Percentiles rank a stretch among this genome's conserved stretches.
These are phyloP conservation scores for Solanum verrucosum DNA, from an alignment of 257 asterid species.

Conservation along the genomic window DNA sequence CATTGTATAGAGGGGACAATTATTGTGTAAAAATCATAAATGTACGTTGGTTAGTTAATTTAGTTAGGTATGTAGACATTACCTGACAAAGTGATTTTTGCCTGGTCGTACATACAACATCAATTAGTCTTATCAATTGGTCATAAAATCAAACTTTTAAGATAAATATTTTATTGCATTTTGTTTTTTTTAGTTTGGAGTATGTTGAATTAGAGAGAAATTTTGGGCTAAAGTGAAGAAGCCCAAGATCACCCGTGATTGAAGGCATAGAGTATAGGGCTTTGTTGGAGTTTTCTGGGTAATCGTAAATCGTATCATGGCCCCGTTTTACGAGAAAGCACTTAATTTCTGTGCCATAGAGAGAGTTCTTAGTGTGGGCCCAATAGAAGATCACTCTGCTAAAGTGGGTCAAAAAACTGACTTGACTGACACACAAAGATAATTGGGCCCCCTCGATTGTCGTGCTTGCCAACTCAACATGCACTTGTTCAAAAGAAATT, in stretches of 20 bases:
- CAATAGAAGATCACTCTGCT: neutral
- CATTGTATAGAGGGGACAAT: neutral
- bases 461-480: conserved; percentile 15
- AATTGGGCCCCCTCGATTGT: conserved; percentile 6
- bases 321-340: neutral
- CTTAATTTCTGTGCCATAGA: conserved; percentile 15
- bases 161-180: neutral
- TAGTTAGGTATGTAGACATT: neutral
- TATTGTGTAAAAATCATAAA: neutral
- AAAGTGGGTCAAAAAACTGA: conserved; percentile 3
- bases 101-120: neutral
- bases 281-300: conserved; percentile 23
- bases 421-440: neutral
- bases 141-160: neutral
- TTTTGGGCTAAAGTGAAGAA: neutral
- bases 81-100: neutral
- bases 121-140: neutral
- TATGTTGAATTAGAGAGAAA: too few species aligned
- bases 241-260: conserved; percentile 13
- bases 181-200: neutral
- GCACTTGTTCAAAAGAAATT: neutral
- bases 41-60: neutral
- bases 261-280: neutral
- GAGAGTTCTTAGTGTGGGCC: conserved; percentile 7
- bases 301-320: conserved; percentile 14